Base-by-base conservation (phyloP, 331 rosid species). In the Quercus tomentella region DNA sequence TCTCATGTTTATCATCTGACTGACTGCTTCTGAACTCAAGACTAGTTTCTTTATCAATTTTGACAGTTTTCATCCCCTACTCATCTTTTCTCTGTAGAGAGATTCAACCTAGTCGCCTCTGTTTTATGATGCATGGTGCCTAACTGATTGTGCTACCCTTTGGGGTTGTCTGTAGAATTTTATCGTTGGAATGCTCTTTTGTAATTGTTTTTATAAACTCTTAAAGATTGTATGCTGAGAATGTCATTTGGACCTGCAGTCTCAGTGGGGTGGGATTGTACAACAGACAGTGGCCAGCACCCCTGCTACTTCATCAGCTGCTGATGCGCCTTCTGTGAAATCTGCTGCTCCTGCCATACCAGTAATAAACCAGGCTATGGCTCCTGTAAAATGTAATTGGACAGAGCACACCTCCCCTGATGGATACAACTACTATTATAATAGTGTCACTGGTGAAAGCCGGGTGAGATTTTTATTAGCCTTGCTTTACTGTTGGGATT, bases 351-450 rank as follows among this genome's bases (percentile, higher is more conserved):
- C 93, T 68, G 77, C 87, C 31, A 74, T 79, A 57, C 82, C 92
- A 20, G 78, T 76, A 73, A 70, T 68, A 54, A 58, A 75, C 87
- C 97, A 89, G 83, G 79, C 81, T 69, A 30, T 73, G 2, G 67
- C 79, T 83, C 86, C 86, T 77, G 80, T 78, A 72, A 90, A 93
- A 85, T 82, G 92, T 81, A 73, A 89, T 74, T 96, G 99, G 99
- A 92, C 98, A 45, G 99, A 96, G 79, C 99, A 96, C 84, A 71
- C 89, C 43, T 96, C 98, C 81, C 99, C 99, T 0, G 98, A 96
- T 85, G 97, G 94, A 78, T 96, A 90, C 86, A 96, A 92, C 79
- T 96, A 96, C 83, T 96, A 92, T 84, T 85, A 96, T 81, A 96
- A 93, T 81, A 81, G 91, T 83, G 84, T 85, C 21, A 89, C 97